Evolutionary conservation across 441 rosid species (phyloP).

Genomic region (Croton laevigatus): DNA sequence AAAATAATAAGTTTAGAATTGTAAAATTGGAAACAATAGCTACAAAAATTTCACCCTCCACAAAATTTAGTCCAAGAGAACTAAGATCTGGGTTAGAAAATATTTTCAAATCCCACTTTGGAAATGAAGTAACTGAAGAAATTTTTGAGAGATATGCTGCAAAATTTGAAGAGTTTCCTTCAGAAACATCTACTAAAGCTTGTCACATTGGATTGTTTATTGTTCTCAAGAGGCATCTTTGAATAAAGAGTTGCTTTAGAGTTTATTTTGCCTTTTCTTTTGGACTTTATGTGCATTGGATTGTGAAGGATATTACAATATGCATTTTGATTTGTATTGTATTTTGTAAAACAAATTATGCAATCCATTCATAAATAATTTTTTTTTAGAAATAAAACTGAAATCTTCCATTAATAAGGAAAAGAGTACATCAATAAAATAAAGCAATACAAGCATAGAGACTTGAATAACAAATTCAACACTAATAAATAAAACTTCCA

Average conservation of each 20-base stretch:
- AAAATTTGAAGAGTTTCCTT: background rate
- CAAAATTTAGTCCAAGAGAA: background rate
- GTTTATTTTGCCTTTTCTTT: background rate
- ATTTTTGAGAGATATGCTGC: background rate
- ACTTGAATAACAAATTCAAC: too few species aligned
- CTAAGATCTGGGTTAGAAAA: background rate
- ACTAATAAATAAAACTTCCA: too few species aligned
- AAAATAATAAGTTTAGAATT: background rate
- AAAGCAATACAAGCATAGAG: too few species aligned
- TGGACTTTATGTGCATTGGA: too few species aligned
- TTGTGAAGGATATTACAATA: too few species aligned
- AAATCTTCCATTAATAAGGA: too few species aligned
- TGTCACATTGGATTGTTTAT: background rate
- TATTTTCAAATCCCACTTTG: background rate
- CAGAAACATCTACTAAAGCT: background rate
- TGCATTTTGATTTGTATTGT: too few species aligned
- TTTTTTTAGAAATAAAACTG: too few species aligned
- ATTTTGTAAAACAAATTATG: too few species aligned
- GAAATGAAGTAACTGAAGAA: background rate
- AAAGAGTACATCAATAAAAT: too few species aligned
- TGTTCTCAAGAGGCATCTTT: background rate
- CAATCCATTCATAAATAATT: too few species aligned
- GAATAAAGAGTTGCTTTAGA: too few species aligned
- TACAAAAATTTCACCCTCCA: background rate
- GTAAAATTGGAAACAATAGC: background rate